Evolutionary conservation across 352 stramenopile genomes (phyloP), one percentile per base, ranked within the genome.

Genomic region (Pythium diclinum): DNA sequence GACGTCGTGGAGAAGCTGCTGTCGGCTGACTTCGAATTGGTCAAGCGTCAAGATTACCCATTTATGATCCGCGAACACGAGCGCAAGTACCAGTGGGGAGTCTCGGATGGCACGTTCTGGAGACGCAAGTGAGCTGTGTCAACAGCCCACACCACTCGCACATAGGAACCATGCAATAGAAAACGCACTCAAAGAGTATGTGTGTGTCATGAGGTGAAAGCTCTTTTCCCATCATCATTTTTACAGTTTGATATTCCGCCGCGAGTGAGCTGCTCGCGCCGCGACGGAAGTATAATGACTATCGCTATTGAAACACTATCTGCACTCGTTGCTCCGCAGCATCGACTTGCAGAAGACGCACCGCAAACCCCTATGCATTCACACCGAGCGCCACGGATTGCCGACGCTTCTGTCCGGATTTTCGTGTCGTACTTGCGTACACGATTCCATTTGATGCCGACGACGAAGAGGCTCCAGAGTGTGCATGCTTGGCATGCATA

Each of bases 1-100:
- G 71, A 76, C 53, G 76, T 86, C 32, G 77, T 96, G 7, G 64
- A 84, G 56, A 56, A 68, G 48, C 46, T 92, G 17, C 71, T 95
- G 10, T 74, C 67, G 40, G 44, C 64, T 7, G 62, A 90, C 40
- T 97, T 97, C 34, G 74, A 90, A 54, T 83, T 97, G 7, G 72
- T 96, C 9, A 75, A 92, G 63, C 80, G 79, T 25, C 73, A 85
- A 52, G 78, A 97, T 56, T 91, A 95, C 54, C 88, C 92, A 25
- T 97, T 98, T 62, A 78, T 98, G 61, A 97, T 98, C 64, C 85
- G 92, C 56, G 92, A 98, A 62, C 92, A 98, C 73, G 79, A 83
- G 60, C 83, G 92, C 70, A 98, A 98, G 76, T 98, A 89, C 69
- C 92, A 97, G 68, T 97, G 81, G 74, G 91, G 89, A 33, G 88